These are phyloP conservation scores for Carex sylvatica DNA, from an alignment of 202 grass and related monocot species.

Conservation along the genomic window DNA sequence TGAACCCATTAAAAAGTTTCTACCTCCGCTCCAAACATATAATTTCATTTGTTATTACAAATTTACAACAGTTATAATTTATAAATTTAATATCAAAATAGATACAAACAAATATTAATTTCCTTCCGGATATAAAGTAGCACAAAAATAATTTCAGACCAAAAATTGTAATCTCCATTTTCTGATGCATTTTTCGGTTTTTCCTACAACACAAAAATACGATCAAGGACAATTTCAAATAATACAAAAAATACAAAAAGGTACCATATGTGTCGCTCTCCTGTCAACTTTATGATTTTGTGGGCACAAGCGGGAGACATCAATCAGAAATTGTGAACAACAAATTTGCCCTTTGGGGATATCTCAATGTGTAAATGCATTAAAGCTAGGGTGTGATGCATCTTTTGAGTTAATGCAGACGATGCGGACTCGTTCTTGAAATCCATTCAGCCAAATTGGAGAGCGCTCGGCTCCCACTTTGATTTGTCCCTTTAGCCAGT, in stretches of 20 bases:
- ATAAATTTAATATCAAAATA: not conserved
- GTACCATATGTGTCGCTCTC: not conserved
- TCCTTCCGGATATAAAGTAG: not conserved
- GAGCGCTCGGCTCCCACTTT: not conserved
- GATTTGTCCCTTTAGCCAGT: not conserved
- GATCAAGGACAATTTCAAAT: not conserved
- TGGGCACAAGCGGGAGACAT: conserved; percentile 9
- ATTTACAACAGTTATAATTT: not conserved
- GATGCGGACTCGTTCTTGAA: too few species aligned
- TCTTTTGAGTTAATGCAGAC: too few species aligned
- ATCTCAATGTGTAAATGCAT: not conserved
- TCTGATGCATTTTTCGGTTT: not conserved
- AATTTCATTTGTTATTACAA: not conserved
- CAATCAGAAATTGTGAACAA: conserved; percentile 21
- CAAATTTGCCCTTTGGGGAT: not conserved
- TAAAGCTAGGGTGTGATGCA: too few species aligned
- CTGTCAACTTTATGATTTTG: not conserved
- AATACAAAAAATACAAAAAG: not conserved
- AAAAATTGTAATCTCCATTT: not conserved
- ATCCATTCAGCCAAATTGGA: not conserved
- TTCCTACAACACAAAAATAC: not conserved
- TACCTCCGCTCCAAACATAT: not conserved
- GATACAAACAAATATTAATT: not conserved
- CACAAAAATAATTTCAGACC: not conserved
- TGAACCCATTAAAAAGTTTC: too few species aligned